Evolutionary conservation across 257 asterid species (phyloP).

Genomic region (Paulownia fortunei): DNA sequence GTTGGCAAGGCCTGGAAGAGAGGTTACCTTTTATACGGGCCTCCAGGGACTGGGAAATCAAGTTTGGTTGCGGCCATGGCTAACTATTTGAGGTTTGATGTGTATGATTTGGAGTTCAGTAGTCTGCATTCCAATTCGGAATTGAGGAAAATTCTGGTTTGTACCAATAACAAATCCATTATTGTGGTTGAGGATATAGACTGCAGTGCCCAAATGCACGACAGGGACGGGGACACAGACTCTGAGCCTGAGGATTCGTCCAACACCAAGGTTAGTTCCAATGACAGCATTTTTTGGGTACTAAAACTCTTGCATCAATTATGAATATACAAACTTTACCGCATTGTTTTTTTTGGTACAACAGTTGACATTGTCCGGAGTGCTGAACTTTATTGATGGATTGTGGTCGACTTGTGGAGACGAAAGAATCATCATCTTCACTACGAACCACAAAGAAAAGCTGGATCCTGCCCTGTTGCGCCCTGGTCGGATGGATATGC

Average conservation of each 20-base stretch:
- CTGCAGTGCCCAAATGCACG: conserved; percentile 70
- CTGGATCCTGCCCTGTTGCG: conserved; percentile 81
- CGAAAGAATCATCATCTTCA: conserved; percentile 74
- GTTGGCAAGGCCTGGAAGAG: conserved; percentile 95
- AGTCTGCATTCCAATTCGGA: conserved; percentile 61
- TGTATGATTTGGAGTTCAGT: conserved; percentile 74
- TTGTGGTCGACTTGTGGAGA: conserved; percentile 87
- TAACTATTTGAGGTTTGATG: conserved; percentile 70
- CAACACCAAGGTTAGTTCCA: conserved; percentile 40
- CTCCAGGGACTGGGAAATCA: conserved; percentile 93
- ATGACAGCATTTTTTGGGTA: no score
- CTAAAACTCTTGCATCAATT: background rate
- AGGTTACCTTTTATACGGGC: conserved; percentile 83
- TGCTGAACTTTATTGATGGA: conserved; percentile 81
- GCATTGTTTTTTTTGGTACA: background rate
- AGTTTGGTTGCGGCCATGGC: conserved; percentile 89
- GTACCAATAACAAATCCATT: conserved; percentile 67
- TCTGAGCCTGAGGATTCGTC: conserved; percentile 7
- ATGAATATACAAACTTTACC: background rate
- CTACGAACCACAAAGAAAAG: conserved; percentile 81
- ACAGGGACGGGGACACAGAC: conserved; percentile 41
- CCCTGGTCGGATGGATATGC: conserved; percentile 91
- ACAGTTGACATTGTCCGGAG: conserved; percentile 78
- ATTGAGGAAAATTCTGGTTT: conserved; percentile 62
- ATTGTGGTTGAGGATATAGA: conserved; percentile 84